Evolutionary conservation across 2,329 filamentous ascomycete genomes (phyloP).

Genomic region (Pseudogymnoascus sp.): DNA sequence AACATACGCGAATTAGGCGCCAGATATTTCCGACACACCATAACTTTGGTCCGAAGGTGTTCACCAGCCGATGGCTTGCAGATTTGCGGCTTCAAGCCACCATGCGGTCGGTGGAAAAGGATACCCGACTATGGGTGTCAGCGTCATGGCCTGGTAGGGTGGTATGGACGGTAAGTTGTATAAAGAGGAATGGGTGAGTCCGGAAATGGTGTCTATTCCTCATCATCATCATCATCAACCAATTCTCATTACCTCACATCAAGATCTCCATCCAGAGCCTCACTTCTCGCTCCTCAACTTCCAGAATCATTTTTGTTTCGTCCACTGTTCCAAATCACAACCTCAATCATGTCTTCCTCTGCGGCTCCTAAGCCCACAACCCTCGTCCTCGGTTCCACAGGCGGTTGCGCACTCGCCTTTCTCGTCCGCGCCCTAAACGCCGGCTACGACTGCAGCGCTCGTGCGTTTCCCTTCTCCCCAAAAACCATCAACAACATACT

Average conservation of each 20-base stretch:
- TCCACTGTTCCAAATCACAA: neutral
- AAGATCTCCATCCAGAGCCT: neutral
- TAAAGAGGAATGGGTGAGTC: neutral
- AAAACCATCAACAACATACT: neutral
- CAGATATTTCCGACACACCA: neutral
- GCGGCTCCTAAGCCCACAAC: slow-evolving; percentile 32
- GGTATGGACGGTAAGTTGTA: neutral
- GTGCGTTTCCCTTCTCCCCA: neutral
- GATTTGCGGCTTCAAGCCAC: neutral
- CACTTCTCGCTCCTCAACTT: neutral
- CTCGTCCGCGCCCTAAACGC: slow-evolving; percentile 40
- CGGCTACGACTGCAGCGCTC: slow-evolving; percentile 40
- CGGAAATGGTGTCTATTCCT: neutral
- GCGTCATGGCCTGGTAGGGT: neutral
- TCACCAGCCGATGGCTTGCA: neutral
- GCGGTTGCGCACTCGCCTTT: slow-evolving; percentile 41
- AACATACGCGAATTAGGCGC: neutral
- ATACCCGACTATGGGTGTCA: neutral
- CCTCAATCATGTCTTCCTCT: neutral
- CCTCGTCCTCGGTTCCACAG: slow-evolving; percentile 48
- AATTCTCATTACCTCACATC: neutral
- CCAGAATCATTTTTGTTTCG: neutral
- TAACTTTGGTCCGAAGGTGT: neutral
- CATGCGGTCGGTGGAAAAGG: neutral
- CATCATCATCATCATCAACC: neutral